Percentiles rank a stretch among this genome's conserved stretches.
These are phyloP conservation scores for Cystobasidiaceae sp. DNA, from an alignment of 1,284 basidiomycete species.

Conservation along the genomic window DNA sequence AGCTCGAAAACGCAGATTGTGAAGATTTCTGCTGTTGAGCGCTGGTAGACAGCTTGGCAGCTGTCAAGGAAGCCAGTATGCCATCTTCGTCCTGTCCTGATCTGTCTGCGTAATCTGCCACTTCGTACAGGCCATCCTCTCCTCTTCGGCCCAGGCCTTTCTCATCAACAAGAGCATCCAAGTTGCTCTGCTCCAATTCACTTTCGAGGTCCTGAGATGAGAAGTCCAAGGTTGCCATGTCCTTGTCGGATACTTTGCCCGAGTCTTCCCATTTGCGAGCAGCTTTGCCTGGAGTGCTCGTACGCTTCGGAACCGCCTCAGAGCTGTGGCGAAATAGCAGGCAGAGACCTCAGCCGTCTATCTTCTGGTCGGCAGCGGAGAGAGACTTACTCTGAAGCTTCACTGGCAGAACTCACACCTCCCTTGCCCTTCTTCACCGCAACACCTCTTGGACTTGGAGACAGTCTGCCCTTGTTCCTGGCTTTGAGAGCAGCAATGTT, in stretches of 20 bases:
- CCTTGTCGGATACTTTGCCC: conserved; percentile 62
- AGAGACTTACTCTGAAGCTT: conserved; percentile 39
- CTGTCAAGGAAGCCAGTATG: conserved; percentile 55
- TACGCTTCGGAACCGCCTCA: conserved; percentile 54
- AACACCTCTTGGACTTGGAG: conserved; percentile 59
- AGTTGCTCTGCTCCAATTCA: conserved; percentile 43
- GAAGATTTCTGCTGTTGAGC: background rate
- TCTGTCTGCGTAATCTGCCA: conserved; percentile 42
- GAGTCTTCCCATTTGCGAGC: conserved; percentile 86
- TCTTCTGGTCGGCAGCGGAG: too few relatives aligned
- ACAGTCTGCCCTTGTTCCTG: conserved; percentile 56
- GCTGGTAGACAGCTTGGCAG: conserved; percentile 24
- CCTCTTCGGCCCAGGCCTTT: conserved; percentile 72
- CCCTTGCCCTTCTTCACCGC: conserved; percentile 51
- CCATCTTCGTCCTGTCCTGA: conserved; percentile 53
- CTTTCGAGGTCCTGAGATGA: conserved; percentile 55
- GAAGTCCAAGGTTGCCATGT: conserved; percentile 87
- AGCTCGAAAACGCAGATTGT: conserved; percentile 48
- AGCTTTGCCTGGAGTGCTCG: conserved; percentile 57
- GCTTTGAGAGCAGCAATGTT: conserved; percentile 87
- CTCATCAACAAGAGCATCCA: conserved; percentile 58
- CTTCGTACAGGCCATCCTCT: conserved; percentile 58
- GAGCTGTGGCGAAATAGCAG: conserved; percentile 31
- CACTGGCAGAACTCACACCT: conserved; percentile 54
- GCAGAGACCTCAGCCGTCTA: too few relatives aligned